Base-by-base conservation (phyloP, 352 stramenopile species). In the Phytophthora pluvialis region DNA sequence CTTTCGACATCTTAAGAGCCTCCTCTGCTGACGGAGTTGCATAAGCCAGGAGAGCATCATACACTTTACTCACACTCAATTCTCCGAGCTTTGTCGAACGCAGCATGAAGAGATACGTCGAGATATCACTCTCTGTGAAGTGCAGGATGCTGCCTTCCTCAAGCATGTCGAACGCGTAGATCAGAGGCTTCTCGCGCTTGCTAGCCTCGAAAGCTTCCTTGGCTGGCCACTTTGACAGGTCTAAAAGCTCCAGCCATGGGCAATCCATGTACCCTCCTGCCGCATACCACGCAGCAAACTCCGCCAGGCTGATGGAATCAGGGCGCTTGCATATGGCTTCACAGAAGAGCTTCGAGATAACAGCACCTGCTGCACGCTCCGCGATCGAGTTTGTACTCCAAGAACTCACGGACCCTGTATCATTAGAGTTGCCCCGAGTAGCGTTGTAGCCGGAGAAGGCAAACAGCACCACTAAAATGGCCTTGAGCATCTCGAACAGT, bases 221-320 rank as follows among this genome's bases (percentile, higher is more conserved):
- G 4, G 88, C 86, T 10, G 88, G 88, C 95, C 96, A 99, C 70
- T 99, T 99, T 0, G 85, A 89, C 54, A 99, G 62, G 70, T 98
- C 94, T 10, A 99, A 64, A 9, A 99, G 70, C 66, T 99, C 97
- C 7, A 99, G 69, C 97, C 97, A 99, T 11, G 94, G 90, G 59
- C 96, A 98, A 42, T 95, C 91, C 67, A 97, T 91, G 67, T 98
- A 98, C 5, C 96, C 96, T 32, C 91, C 91, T 28, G 89, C 86
- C 0, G 94, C 97, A 61, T 99, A 99, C 97, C 97, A 99, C 10
- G 95, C 85, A 5, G 95, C 96, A 80, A 99, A 99, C 54, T 98
- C 92, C 36, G 95, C 82, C 46, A 98, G 96, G 33, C 75, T 95
- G 26, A 99, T 95, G 4, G 75, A 74, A 52, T 98, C 85, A 1